These are phyloP conservation scores for Pouteria campechiana DNA, from an alignment of 179 eudicot genomes.

Conservation along the genomic window DNA sequence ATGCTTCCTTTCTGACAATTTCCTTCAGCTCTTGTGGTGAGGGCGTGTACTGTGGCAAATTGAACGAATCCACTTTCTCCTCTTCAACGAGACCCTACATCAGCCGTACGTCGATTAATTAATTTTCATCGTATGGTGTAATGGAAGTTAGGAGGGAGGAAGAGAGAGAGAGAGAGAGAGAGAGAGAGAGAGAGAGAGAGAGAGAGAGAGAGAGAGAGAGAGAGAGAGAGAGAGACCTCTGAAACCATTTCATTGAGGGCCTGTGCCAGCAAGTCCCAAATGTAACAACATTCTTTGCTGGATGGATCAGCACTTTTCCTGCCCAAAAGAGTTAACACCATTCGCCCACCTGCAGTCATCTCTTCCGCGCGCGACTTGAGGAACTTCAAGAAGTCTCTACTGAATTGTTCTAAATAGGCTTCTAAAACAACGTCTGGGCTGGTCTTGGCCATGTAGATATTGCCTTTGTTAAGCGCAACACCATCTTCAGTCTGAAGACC, in stretches of 20 bases:
- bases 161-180: no score
- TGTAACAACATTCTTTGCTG: conserved; percentile 18
- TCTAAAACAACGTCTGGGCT: conserved; percentile 23
- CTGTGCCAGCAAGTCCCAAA: conserved; percentile 31
- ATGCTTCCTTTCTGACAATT: conserved; percentile 23
- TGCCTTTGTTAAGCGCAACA: conserved; percentile 21
- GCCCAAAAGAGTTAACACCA: conserved; percentile 42
- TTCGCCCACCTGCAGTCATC: conserved; percentile 33
- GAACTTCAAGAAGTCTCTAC: conserved; percentile 27
- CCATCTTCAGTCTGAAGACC: conserved; percentile 30
- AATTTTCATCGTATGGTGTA: no score
- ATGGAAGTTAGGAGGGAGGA: no score
- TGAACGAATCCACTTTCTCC: conserved; percentile 28
- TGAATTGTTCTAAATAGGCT: conserved; percentile 41
- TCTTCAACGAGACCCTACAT: conserved; percentile 23
- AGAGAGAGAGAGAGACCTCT: no score
- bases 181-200: no score
- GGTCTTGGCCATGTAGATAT: conserved; percentile 24
- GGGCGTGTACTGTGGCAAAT: conserved; percentile 34
- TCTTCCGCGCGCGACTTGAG: conserved; percentile 33
- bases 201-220: no score
- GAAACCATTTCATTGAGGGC: conserved; percentile 32
- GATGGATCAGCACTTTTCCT: conserved; percentile 25
- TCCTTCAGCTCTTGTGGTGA: conserved; percentile 17
- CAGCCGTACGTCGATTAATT: no score